phyloP scores from a whole-genome alignment of 345 rosid species.

The Eucalyptus curtisii region DNA sequence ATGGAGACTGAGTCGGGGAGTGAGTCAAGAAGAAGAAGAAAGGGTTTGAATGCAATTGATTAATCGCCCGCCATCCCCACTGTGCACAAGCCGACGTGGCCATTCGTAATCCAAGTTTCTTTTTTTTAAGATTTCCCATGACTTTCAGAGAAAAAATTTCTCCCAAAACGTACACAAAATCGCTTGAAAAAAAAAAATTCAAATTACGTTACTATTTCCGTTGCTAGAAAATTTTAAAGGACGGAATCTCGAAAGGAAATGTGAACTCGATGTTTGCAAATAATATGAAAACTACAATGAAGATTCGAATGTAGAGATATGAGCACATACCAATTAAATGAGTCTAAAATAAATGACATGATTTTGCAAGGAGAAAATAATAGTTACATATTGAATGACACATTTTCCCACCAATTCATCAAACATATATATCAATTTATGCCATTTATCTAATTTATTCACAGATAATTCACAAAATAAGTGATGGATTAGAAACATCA shows the following conservation, averaged over 20 bases:
- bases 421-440: not conserved
- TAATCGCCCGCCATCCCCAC: not conserved
- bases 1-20: not conserved
- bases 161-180: too few relatives aligned
- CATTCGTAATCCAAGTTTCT: too few relatives aligned
- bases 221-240: not conserved
- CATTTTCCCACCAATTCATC: not conserved
- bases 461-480: not conserved
- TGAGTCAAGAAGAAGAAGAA: not conserved
- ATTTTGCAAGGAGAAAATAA: not conserved
- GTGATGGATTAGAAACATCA: not conserved
- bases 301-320: too few relatives aligned
- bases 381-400: not conserved
- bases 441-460: not conserved
- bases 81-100: not conserved
- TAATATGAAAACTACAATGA: too few relatives aligned
- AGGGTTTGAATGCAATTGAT: too few relatives aligned
- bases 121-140: too few relatives aligned
- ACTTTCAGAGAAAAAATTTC: too few relatives aligned
- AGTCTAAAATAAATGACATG: not conserved
- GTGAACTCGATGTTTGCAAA: too few relatives aligned
- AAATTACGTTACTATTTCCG: too few relatives aligned
- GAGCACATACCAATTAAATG: too few relatives aligned
- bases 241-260: not conserved
- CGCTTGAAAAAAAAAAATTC: too few relatives aligned